Percentiles rank a stretch among this genome's conserved stretches.
Evolutionary conservation across 2,329 filamentous ascomycete species (phyloP).

Genomic region (Calonectria pteridis): DNA sequence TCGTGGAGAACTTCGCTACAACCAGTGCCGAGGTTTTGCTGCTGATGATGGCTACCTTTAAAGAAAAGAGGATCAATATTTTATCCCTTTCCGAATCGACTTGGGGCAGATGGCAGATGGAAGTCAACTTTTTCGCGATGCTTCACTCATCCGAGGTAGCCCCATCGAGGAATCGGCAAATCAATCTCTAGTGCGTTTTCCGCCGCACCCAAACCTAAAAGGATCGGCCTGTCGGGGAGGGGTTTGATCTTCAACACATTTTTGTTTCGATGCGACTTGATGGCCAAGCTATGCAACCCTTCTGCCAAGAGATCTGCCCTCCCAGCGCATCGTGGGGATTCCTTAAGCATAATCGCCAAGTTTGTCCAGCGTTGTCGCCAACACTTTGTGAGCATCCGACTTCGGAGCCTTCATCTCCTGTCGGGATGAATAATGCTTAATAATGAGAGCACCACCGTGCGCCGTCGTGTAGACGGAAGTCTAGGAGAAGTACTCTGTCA

Average conservation of each 20-base stretch:
- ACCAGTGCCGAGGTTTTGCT: neutral
- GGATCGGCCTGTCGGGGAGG: neutral
- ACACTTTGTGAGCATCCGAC: neutral
- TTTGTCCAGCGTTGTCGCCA: neutral
- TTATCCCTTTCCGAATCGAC: neutral
- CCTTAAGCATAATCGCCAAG: neutral
- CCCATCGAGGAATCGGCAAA: neutral
- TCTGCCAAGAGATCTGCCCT: neutral
- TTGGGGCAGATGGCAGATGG: neutral
- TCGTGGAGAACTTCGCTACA: neutral
- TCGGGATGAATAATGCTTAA: neutral
- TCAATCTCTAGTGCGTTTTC: neutral
- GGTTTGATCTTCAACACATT: neutral
- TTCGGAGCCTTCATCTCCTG: neutral
- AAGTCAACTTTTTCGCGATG: neutral
- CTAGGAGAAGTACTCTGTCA: neutral
- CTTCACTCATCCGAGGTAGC: neutral
- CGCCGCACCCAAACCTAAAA: neutral
- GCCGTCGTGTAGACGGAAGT: neutral
- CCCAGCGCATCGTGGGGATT: neutral
- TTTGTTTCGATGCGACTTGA: neutral
- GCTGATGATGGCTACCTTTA: neutral
- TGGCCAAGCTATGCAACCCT: neutral
- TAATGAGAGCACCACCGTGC: neutral
- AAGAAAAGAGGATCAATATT: neutral